Base-by-base conservation (phyloP, 2,329 filamentous ascomycete genomes). In the Juglanconis sp. region DNA sequence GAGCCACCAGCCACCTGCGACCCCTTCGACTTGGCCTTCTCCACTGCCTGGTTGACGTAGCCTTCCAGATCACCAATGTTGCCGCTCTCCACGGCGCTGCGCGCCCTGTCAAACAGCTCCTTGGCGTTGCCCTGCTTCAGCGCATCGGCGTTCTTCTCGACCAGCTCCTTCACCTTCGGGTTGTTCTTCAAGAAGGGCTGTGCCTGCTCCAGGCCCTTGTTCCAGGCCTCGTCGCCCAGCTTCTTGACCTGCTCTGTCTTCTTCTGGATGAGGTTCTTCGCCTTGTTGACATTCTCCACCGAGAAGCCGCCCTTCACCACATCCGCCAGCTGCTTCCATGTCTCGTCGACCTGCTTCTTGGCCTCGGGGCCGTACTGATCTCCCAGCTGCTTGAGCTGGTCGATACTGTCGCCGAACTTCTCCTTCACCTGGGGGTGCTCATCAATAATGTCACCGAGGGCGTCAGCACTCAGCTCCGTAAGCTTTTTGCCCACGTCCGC, bases 171-270 rank as follows among this genome's bases (percentile, higher is more conserved):
- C 61, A 90, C 75, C 75, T 90, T 79, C n/a, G 89, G 88, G 73
- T 85, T 90, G 80, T 91, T 91, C 66, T 92, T 88, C 1, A 92
- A 80, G 61, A 86, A 83, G 0, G 89, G 88, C 77, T 89, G 86
- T 40, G 85, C 86, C 73, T 90, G 79, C 73, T 92, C 86, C 51
- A 90, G 69, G 0, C 84, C 87, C 76, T 90, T 88, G 65, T 86
- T 79, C 87, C 87, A 92, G 0, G 86, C 85, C 72, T 91, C 81
- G 46, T 92, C 87, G 30, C 87, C 88, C 2, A 91, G 74, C 72
- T 87, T 82, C 74, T 84, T 81, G 36, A 92, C 68, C 71, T 89
- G 79, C 69, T 90, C 76, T 2, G 81, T 78, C 81, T 90, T 92
- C 54, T 92, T 87, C 62, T 91, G 79, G 1, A 91, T 76, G 44